Evolutionary conservation across 192 early-diverging fungal species (phyloP).

Genomic region (Linnemannia exigua): DNA sequence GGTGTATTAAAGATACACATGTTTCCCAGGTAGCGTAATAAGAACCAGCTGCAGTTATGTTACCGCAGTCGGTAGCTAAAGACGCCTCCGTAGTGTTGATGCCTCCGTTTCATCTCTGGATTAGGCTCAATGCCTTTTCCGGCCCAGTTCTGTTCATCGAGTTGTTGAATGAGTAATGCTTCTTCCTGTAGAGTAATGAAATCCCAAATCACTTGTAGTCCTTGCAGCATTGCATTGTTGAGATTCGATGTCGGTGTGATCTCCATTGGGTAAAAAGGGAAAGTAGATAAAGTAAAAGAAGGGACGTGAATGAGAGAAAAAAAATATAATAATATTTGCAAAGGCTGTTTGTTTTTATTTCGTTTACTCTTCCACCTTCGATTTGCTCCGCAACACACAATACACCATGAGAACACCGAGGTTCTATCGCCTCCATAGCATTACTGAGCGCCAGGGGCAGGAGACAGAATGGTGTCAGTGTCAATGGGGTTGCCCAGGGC

Average conservation of each 20-base stretch:
- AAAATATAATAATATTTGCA: neutral
- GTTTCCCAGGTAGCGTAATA: neutral
- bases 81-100: constrained; percentile 77
- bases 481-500: constrained; percentile 7
- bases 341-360: neutral
- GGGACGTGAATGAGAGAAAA: neutral
- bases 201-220: constrained; percentile 60
- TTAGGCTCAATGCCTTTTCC: constrained; percentile 73
- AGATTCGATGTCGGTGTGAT: neutral
- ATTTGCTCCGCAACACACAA: neutral
- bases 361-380: neutral
- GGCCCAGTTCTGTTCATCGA: constrained; percentile 65
- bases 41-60: neutral
- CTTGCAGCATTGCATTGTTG: constrained; percentile 25
- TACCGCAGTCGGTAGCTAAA: constrained; percentile 76
- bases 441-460: neutral
- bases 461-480: neutral
- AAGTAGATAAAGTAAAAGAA: neutral
- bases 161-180: constrained; percentile 42
- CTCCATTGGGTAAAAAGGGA: neutral
- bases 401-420: neutral
- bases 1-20: neutral
- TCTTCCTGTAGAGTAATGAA: constrained; percentile 68
- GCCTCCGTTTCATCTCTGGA: constrained; percentile 76
- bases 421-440: neutral